phyloP scores from a whole-genome alignment of 202 grass and related monocot genomes.

The Eragrostis tef region DNA sequence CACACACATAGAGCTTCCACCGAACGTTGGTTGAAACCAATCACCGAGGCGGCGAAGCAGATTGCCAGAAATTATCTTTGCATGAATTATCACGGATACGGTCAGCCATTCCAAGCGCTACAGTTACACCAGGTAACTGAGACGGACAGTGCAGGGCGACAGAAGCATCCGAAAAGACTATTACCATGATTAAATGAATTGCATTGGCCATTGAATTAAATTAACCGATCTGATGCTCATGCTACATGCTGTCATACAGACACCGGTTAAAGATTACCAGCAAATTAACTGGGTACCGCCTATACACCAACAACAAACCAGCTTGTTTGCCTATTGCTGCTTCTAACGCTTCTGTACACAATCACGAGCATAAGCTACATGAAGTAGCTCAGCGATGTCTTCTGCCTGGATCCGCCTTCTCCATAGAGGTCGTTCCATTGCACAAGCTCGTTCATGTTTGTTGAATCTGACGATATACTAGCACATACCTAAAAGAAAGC shows the following conservation, averaged over 20 bases:
- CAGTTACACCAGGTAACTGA: no score
- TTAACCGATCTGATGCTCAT: constrained; percentile 17
- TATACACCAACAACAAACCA: constrained; percentile 35
- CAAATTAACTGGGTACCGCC: constrained; percentile 37
- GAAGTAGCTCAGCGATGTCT: constrained; percentile 86
- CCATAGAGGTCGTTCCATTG: constrained; percentile 94
- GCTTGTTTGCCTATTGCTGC: constrained; percentile 16
- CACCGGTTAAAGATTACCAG: constrained; percentile 30
- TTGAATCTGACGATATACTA: constrained; percentile 82
- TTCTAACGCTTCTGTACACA: constrained; percentile 55
- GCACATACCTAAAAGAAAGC: constrained; percentile 64
- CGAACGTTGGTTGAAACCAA: no score
- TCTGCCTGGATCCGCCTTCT: constrained; percentile 91
- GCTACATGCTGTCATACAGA: not conserved
- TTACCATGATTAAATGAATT: not conserved
- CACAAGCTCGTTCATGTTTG: constrained; percentile 80
- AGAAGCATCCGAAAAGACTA: not conserved
- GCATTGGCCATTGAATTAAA: constrained; percentile 30
- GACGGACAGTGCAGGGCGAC: no score
- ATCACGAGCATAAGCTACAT: constrained; percentile 64
- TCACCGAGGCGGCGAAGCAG: no score
- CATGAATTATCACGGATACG: no score
- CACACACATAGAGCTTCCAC: no score
- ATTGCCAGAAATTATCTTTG: no score
- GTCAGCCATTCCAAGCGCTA: no score